A percentile compares a stretch with the other conserved stretches of the same genome.
phyloP scores from a whole-genome alignment of 139 green algal genomes.

The Diplosphaera chodatii region DNA sequence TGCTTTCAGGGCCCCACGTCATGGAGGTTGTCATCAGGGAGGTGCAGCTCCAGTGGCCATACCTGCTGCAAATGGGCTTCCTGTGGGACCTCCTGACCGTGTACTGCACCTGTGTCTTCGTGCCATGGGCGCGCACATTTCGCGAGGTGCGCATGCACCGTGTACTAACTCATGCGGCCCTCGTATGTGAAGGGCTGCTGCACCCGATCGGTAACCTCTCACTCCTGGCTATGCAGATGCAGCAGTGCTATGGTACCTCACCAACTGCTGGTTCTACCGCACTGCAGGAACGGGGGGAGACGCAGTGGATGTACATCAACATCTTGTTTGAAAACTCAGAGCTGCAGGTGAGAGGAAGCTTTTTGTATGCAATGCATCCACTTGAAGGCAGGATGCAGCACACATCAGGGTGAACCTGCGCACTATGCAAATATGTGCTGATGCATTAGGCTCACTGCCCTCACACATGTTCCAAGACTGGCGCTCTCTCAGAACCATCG shows the following conservation, averaged over 20 bases:
- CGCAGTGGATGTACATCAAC: slow-evolving; percentile 41
- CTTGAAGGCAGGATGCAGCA: too few relatives aligned
- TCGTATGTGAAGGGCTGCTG: too few relatives aligned
- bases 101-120: slow-evolving; percentile 22
- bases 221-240: too few relatives aligned
- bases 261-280: too few relatives aligned
- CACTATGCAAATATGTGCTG: too few relatives aligned
- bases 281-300: not conserved
- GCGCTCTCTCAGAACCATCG: too few relatives aligned
- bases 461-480: too few relatives aligned
- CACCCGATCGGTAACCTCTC: not conserved
- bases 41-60: slow-evolving; percentile 21
- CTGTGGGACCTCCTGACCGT: slow-evolving; percentile 20
- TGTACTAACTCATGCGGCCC: too few relatives aligned
- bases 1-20: slow-evolving; percentile 16
- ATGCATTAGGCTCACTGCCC: not conserved
- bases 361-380: too few relatives aligned
- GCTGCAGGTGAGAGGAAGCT: slow-evolving; percentile 7
- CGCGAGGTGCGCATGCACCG: slow-evolving; percentile 6
- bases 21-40: slow-evolving; percentile 22
- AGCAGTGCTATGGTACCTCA: too few relatives aligned
- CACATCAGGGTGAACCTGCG: too few relatives aligned
- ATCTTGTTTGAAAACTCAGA: slow-evolving; percentile 26
- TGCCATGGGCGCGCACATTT: slow-evolving; percentile 10
- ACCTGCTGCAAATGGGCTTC: slow-evolving; percentile 18